phyloP scores from a whole-genome alignment of 2,329 filamentous ascomycete species.

The Westerdykella ornata region DNA sequence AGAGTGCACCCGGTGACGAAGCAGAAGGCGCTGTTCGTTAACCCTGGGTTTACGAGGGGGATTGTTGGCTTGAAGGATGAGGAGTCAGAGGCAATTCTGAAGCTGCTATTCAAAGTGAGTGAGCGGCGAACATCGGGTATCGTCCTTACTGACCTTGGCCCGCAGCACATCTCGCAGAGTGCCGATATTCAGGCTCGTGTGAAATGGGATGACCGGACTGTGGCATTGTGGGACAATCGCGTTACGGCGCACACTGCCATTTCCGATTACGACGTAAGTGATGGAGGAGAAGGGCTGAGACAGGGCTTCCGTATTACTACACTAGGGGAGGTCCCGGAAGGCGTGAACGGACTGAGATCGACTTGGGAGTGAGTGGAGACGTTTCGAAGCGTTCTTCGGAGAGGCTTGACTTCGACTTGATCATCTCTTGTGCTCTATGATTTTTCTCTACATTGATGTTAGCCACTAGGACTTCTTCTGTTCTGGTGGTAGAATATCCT shows the following conservation, averaged over 20 bases:
- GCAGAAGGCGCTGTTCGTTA: slow-evolving; percentile 73
- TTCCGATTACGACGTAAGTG: slow-evolving; percentile 52
- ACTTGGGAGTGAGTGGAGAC: slow-evolving; percentile 9
- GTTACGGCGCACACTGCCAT: slow-evolving; percentile 70
- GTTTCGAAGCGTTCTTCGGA: no score
- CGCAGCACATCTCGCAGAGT: slow-evolving; percentile 60
- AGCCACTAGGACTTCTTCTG: no score
- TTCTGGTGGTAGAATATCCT: no score
- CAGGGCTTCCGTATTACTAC: slow-evolving; percentile 24
- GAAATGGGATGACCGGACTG: slow-evolving; percentile 67
- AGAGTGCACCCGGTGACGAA: slow-evolving; percentile 70
- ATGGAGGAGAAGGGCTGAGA: slow-evolving; percentile 17
- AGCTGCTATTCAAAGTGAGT: slow-evolving; percentile 56
- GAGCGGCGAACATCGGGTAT: slow-evolving; percentile 8
- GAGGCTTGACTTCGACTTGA: no score
- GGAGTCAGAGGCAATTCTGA: slow-evolving; percentile 59
- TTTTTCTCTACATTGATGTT: no score
- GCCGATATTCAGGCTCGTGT: slow-evolving; percentile 65
- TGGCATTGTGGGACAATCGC: slow-evolving; percentile 78
- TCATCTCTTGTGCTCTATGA: no score
- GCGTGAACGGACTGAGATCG: slow-evolving; percentile 16
- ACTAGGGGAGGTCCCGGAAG: slow-evolving; percentile 15
- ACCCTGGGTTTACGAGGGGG: slow-evolving; percentile 71
- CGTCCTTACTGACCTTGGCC: slow-evolving; percentile 24
- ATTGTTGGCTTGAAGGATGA: slow-evolving; percentile 74